Base-by-base conservation (phyloP, 2,329 filamentous ascomycete species). In the Penicillium corylophilum region DNA sequence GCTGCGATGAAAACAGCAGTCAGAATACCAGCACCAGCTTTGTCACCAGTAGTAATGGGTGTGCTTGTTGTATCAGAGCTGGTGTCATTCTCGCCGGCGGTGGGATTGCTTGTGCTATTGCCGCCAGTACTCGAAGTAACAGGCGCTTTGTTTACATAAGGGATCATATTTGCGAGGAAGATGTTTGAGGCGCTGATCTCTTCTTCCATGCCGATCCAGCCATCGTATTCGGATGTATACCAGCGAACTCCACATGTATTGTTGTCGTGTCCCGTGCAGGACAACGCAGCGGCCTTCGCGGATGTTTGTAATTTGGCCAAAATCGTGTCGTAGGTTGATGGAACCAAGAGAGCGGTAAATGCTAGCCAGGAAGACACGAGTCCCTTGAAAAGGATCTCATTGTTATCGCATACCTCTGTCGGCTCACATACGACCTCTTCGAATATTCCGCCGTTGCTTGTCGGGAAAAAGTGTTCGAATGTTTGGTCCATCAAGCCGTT, bases 361-460 rank as follows among this genome's bases (percentile, higher is more conserved):
- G 82, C 77, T 57, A 90, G 73, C 83, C 85, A 88, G 22, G 85
- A 80, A 59, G 84, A 79, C n/a, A 89, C 75, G 49, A 86, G 85
- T 29, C 86, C 86, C 70, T 89, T 89, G 80, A 87, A 91, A 1
- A 82, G 82, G n/a, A 62, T 55, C 33, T 62, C 60, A 18, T 62
- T 62, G 15, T 81, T 77, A 47, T 85, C 85, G 74, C 89, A 93
- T 18, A 73, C 79, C 20, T 69, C 66, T 2, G 65, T 71, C 2
- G 77, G 72, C 60, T 90, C 87, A 72, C 89, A 93, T 12, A 83
- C 76, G 2, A 82, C 71, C 69, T 93, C 89, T 9, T 62, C 54
- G 12, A 62, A 52, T 3, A 61, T 55, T 6, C 53, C 51, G 3
- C 46, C 55, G 23, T 54, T 54, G 26, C 50, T 53, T 12, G 65